Conservation (phyloP, 148 eudicot species). For the Dysphania ambrosioides region DNA sequence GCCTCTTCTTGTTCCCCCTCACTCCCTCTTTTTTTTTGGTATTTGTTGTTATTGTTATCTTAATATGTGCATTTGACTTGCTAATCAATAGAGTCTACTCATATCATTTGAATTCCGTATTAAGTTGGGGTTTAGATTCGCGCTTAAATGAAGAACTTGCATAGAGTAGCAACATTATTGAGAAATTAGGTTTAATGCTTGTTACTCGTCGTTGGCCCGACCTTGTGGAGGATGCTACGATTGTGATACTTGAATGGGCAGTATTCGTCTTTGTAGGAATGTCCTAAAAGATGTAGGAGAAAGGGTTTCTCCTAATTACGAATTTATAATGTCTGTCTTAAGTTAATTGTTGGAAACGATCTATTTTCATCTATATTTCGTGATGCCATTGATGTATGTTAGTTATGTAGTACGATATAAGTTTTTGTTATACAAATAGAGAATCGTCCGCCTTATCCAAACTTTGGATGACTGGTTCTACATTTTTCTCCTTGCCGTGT, state of each 20-base stretch:
- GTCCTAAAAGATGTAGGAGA: neutral
- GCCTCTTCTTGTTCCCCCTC: neutral
- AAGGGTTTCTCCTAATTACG: too few relatives aligned
- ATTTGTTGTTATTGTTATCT: neutral
- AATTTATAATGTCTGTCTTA: too few relatives aligned
- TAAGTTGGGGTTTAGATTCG: too few relatives aligned
- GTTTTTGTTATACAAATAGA: neutral
- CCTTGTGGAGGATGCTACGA: too few relatives aligned
- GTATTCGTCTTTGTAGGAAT: neutral
- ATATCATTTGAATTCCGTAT: too few relatives aligned
- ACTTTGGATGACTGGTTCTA: neutral
- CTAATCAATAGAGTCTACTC: neutral
- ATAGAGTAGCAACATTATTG: too few relatives aligned
- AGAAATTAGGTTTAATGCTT: too few relatives aligned
- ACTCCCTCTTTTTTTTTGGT: neutral
- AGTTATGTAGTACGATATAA: neutral
- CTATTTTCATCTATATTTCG: neutral
- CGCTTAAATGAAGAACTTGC: too few relatives aligned
- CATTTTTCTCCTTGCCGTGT: neutral
- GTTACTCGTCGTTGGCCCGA: too few relatives aligned
- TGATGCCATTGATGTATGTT: neutral
- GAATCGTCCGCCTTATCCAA: neutral
- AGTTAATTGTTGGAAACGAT: too few relatives aligned
- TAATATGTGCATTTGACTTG: neutral
- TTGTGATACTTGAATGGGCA: too few relatives aligned